Percentiles rank a stretch among this genome's conserved stretches.
Conservation (phyloP, 352 stramenopile species). For the Globisporangium viniferum region DNA sequence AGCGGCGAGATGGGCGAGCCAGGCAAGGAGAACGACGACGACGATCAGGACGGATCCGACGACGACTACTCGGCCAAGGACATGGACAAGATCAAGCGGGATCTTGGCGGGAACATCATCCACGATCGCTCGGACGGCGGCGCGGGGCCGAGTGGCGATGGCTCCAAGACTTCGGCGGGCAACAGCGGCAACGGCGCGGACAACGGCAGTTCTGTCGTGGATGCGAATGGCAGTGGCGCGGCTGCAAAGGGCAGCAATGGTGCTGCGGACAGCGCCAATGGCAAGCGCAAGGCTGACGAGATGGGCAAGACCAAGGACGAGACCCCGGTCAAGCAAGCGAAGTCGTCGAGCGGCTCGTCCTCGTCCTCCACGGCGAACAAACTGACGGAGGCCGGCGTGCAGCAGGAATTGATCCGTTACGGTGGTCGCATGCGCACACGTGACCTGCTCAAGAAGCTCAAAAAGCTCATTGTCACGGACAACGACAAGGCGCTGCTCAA, state of each 20-base stretch:
- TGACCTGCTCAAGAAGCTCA: slow-evolving; percentile 75
- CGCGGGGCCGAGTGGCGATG: slow-evolving; percentile 9
- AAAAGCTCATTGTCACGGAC: slow-evolving; percentile 78
- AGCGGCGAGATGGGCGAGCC: slow-evolving; percentile 67
- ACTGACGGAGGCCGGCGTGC: slow-evolving; percentile 77
- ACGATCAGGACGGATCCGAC: slow-evolving; percentile 55
- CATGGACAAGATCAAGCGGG: slow-evolving; percentile 79
- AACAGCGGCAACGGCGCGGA: background rate
- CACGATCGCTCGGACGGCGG: slow-evolving; percentile 41
- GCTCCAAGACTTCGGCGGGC: slow-evolving; percentile 23
- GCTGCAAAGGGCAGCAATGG: slow-evolving; percentile 20
- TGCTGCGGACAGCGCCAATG: slow-evolving; percentile 21
- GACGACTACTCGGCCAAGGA: slow-evolving; percentile 75
- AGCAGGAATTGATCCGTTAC: slow-evolving; percentile 82
- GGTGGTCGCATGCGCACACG: slow-evolving; percentile 78
- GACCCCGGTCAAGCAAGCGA: slow-evolving; percentile 37
- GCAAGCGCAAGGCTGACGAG: slow-evolving; percentile 53
- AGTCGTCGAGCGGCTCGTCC: slow-evolving; percentile 22
- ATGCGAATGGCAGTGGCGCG: slow-evolving; percentile 10
- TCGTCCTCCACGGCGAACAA: slow-evolving; percentile 40
- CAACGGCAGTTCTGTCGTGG: slow-evolving; percentile 21
- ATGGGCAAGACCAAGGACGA: slow-evolving; percentile 39
- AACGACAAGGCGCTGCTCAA: slow-evolving; percentile 82
- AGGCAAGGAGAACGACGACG: slow-evolving; percentile 57
- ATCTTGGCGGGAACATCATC: slow-evolving; percentile 82